Conservation (phyloP, 1,139 yeast species). For the Candida sp. region DNA sequence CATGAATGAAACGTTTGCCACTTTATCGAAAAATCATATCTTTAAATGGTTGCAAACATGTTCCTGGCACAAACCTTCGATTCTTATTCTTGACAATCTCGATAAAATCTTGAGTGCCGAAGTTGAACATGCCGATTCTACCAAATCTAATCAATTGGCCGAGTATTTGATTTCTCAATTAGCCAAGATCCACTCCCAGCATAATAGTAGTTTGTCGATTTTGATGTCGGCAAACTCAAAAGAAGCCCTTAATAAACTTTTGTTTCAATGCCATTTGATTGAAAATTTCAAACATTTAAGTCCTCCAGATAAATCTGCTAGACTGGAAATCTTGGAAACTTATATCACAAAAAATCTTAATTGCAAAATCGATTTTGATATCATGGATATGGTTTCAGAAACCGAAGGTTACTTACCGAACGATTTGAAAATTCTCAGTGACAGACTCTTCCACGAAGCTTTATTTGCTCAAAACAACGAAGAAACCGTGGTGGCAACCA, state of each 20-base stretch:
- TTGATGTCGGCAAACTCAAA: slow-evolving; percentile 61
- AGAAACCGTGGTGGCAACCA: slow-evolving; percentile 15
- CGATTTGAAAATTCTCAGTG: slow-evolving; percentile 71
- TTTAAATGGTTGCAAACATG: slow-evolving; percentile 55
- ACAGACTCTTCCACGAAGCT: slow-evolving; percentile 69
- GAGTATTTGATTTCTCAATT: slow-evolving; percentile 42
- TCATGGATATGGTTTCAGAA: slow-evolving; percentile 69
- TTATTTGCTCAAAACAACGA: slow-evolving; percentile 28
- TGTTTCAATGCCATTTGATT: slow-evolving; percentile 68
- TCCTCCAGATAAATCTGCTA: slow-evolving; percentile 67
- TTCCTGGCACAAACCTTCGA: slow-evolving; percentile 78
- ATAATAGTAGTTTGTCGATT: slow-evolving; percentile 47
- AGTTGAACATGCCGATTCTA: slow-evolving; percentile 63
- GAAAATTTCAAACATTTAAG: slow-evolving; percentile 60
- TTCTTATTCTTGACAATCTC: slow-evolving; percentile 76
- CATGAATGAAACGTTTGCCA: slow-evolving; percentile 53
- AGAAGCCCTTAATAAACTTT: slow-evolving; percentile 58
- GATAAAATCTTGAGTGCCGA: slow-evolving; percentile 75
- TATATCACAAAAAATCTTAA: slow-evolving; percentile 35
- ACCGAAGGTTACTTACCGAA: slow-evolving; percentile 91
- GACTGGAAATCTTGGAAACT: slow-evolving; percentile 49
- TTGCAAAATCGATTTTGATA: slow-evolving; percentile 42
- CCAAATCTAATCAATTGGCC: slow-evolving; percentile 55
- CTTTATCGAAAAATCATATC: slow-evolving; percentile 41
- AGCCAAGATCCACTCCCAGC: slow-evolving; percentile 33